Conservation (phyloP, 1,284 basidiomycete genomes). For the Marasmius oreades region DNA sequence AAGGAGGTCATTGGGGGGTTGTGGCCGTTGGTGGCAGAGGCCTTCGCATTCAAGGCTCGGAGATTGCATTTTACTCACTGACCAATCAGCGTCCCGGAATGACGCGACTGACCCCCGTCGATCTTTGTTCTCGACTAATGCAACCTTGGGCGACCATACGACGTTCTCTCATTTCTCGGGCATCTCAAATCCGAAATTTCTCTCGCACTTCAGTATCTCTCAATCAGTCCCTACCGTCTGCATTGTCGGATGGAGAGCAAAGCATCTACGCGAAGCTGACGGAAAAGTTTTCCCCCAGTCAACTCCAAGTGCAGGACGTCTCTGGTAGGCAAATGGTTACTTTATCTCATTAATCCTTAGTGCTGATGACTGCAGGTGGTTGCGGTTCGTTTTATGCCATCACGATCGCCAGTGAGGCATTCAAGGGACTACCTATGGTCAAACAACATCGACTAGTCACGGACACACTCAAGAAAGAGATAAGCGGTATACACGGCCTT, state of each 20-base stretch:
- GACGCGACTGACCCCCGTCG: background rate
- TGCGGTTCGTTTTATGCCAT: constrained; percentile 98
- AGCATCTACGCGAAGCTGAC: constrained; percentile 72
- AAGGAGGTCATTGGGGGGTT: constrained; percentile 4
- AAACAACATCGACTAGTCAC: constrained; percentile 96
- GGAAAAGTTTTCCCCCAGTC: constrained; percentile 70
- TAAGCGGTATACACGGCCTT: constrained; percentile 89
- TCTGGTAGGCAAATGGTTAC: constrained; percentile 57
- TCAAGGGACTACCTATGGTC: constrained; percentile 84
- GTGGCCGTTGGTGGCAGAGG: constrained; percentile 1
- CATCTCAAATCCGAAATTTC: constrained; percentile 21
- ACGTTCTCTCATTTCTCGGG: constrained; percentile 16
- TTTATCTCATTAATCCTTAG: background rate
- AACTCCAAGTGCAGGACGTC: constrained; percentile 82
- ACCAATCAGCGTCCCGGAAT: constrained; percentile 14
- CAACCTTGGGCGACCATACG: constrained; percentile 25
- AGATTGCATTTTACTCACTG: constrained; percentile 5
- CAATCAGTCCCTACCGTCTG: constrained; percentile 18
- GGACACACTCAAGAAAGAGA: constrained; percentile 84
- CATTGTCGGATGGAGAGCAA: constrained; percentile 59
- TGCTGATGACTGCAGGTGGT: constrained; percentile 57
- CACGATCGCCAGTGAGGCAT: constrained; percentile 77
- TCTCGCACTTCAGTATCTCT: constrained; percentile 14
- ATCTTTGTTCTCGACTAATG: constrained; percentile 3
- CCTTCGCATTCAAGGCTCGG: background rate